Evolutionary conservation across 208 protist species (phyloP).

Genomic region (Trichomonas tenax): DNA sequence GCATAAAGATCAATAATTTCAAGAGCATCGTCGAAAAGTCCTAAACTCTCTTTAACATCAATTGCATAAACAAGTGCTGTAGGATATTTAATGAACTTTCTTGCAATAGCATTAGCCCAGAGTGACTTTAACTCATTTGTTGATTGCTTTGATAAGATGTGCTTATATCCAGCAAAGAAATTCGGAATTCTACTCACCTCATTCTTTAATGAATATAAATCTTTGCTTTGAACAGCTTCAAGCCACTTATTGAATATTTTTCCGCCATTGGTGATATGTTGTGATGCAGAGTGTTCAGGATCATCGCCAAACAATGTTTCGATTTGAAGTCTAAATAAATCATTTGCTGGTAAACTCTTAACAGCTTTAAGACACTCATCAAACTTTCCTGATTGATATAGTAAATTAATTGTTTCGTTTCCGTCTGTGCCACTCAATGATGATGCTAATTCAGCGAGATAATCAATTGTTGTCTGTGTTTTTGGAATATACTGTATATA

Average conservation of each 20-base stretch:
- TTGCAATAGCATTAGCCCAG: neutral
- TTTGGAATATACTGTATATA: neutral
- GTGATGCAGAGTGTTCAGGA: neutral
- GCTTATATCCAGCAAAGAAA: neutral
- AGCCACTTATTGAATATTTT: neutral
- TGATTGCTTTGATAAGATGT: neutral
- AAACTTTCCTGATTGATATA: neutral
- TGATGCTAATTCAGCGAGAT: neutral
- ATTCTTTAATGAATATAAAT: neutral
- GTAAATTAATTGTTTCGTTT: neutral
- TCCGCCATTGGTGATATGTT: neutral
- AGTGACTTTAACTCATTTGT: neutral
- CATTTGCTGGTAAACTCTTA: neutral
- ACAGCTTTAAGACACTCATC: neutral
- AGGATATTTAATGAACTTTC: neutral
- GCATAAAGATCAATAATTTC: neutral
- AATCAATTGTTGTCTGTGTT: neutral
- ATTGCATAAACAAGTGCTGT: neutral
- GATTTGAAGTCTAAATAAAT: neutral
- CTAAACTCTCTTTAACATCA: neutral
- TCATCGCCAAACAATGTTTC: neutral
- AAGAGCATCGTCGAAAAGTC: neutral
- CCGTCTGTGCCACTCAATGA: neutral
- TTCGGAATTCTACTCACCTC: neutral
- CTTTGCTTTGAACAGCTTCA: neutral